A percentile compares a stretch with the other conserved stretches of the same genome.
phyloP scores from a whole-genome alignment of 2,329 filamentous ascomycete genomes.

The Zopfia rhizophila region DNA sequence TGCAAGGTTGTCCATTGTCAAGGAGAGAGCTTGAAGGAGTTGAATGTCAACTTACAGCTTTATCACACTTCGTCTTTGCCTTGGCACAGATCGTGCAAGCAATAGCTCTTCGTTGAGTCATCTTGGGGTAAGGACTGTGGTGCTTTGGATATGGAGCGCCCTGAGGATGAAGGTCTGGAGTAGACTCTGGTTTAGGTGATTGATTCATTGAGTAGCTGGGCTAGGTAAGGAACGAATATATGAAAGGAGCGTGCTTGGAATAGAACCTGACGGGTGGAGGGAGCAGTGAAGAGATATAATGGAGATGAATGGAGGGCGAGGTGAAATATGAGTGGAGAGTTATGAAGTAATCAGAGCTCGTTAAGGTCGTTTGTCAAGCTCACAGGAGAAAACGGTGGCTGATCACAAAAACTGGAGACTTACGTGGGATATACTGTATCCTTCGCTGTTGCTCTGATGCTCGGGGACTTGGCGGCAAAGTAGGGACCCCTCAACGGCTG shows the following conservation, averaged over 20 bases:
- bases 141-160: slow-evolving; percentile 21
- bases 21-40: neutral
- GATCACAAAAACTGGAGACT: slow-evolving; percentile 29
- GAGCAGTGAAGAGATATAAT: slow-evolving; percentile 10
- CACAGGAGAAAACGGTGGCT: slow-evolving; percentile 25
- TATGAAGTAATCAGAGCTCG: slow-evolving; percentile 26
- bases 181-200: slow-evolving; percentile 22
- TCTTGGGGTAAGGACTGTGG: slow-evolving; percentile 43
- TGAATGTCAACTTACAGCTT: slow-evolving; percentile 34
- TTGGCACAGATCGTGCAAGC: slow-evolving; percentile 52
- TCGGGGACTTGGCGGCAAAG: slow-evolving; percentile 29
- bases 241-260: slow-evolving; percentile 12
- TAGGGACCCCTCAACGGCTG: slow-evolving; percentile 34
- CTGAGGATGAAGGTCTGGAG: slow-evolving; percentile 23
- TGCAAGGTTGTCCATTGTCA: slow-evolving; percentile 11
- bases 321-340: slow-evolving; percentile 15
- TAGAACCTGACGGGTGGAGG: slow-evolving; percentile 14
- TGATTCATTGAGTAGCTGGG: slow-evolving; percentile 30
- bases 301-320: slow-evolving; percentile 13
- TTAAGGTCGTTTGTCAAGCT: slow-evolving; percentile 27
- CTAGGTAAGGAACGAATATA: slow-evolving; percentile 11
- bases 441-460: slow-evolving; percentile 19
- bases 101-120: slow-evolving; percentile 47
- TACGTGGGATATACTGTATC: slow-evolving; percentile 39
- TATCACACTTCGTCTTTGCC: slow-evolving; percentile 52